Evolutionary conservation across 2,329 filamentous ascomycete genomes (phyloP), one percentile per base, ranked within the genome.

Genomic region (Pestalotiopsis sp.): DNA sequence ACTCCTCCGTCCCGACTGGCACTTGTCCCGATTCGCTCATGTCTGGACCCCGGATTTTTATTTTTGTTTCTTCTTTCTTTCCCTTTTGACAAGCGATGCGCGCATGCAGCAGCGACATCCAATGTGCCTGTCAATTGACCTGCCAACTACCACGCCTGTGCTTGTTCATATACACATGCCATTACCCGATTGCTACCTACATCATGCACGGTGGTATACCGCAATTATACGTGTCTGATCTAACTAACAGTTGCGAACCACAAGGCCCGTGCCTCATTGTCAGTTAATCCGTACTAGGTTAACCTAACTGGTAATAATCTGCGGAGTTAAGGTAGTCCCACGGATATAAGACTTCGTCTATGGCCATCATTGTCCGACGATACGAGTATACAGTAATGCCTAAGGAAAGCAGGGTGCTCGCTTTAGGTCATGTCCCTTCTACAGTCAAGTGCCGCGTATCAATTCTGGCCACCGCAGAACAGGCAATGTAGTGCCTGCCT

Each of bases 1-100:
- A 49, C 59, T 64, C 39, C 38, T 23, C 61, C 61, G 61, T 64
- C 31, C 61, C 61, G 61, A 64, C 23, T 59, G 11, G 59, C 59
- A 36, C 59, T 62, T 62, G n/a, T 23, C 59, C 59, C 59, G 31
- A 62, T 62, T 62, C 57, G 57, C 4, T 23, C 27, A 17, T 23
- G 5, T 9, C 23, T 27, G 27, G 57, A 59, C 57, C 23, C 57
- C 23, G 57, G 57, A 59, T 59, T 59, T 58, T 59, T 59, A n/a
- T n/a, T 52, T 9, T 31, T 31, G 31, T 31, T 31, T 31, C 31
- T 31, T 31, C 31, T 31, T 31, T 27, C n/a, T n/a, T 31, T 31
- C 31, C 31, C 7, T 31, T 31, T 31, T 31, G 31, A 31, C 31
- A 31, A 31, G 1, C 31, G 31, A 31, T 31, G 31, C 31, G 14